Conservation (phyloP, 2,329 filamentous ascomycete species). For the Talaromyces sp. region DNA sequence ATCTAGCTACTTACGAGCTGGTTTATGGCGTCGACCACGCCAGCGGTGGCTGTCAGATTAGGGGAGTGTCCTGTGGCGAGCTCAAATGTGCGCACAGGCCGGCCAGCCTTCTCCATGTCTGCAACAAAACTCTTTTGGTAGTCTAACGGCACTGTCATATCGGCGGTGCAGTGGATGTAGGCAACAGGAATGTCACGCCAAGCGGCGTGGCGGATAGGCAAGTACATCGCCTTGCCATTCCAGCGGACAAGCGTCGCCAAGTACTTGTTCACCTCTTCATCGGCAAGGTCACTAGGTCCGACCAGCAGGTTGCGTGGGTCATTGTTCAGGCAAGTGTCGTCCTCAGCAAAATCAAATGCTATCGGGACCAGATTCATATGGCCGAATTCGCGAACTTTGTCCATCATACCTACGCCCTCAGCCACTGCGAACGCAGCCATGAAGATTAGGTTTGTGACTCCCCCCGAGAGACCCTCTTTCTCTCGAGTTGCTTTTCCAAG, state of each 20-base stretch:
- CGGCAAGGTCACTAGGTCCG: slow-evolving; percentile 1
- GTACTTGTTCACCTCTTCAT: slow-evolving; percentile 2
- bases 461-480: slow-evolving; percentile 24
- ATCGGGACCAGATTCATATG: slow-evolving; percentile 19
- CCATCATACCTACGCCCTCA: slow-evolving; percentile 27
- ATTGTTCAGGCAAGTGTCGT: slow-evolving; percentile 12
- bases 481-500: slow-evolving; percentile 22
- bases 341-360: slow-evolving; percentile 19
- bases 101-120: slow-evolving; percentile 15
- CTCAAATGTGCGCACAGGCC: slow-evolving; percentile 15
- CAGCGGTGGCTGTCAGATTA: slow-evolving; percentile 5
- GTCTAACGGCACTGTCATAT: slow-evolving; percentile 20
- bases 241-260: slow-evolving; percentile 15
- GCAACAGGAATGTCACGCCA: slow-evolving; percentile 20
- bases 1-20: slow-evolving; percentile 2
- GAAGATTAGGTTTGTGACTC: slow-evolving; percentile 26
- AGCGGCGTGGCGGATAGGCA: slow-evolving; percentile 14
- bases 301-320: slow-evolving; percentile 17
- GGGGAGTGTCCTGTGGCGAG: slow-evolving; percentile 19
- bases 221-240: slow-evolving; percentile 21
- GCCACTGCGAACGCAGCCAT: slow-evolving; percentile 30
- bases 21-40: slow-evolving; percentile 8
- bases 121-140: slow-evolving; percentile 20
- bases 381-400: slow-evolving; percentile 22
- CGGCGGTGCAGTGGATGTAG: slow-evolving; percentile 16